Evolutionary conservation across 495 filamentous ascomycete genomes (phyloP).

Genomic region (Echria macrotheca): DNA sequence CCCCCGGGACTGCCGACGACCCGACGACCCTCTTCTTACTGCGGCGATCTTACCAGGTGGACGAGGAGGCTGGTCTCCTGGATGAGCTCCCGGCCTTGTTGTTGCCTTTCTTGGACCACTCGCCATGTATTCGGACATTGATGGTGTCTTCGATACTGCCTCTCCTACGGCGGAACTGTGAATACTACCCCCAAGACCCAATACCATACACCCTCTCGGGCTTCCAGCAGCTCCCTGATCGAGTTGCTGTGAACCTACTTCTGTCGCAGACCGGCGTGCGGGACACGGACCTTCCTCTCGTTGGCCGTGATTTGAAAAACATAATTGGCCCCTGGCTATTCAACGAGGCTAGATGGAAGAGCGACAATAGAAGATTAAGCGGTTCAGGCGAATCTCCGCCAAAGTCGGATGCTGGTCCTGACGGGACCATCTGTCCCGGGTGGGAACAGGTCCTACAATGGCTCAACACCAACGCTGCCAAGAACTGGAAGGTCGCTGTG

Average conservation of each 20-base stretch:
- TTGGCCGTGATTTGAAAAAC: constrained; percentile 67
- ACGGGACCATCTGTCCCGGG: constrained; percentile 37
- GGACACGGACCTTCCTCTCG: constrained; percentile 36
- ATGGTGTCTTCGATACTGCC: constrained; percentile 74
- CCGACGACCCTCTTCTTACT: constrained; percentile 65
- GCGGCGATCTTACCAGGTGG: constrained; percentile 68
- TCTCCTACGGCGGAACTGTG: constrained; percentile 72
- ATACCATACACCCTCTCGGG: constrained; percentile 49
- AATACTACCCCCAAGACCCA: constrained; percentile 66
- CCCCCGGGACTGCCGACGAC: constrained; percentile 46
- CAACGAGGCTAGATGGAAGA: constrained; percentile 55
- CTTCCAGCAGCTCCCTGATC: constrained; percentile 59
- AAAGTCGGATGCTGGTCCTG: constrained; percentile 9
- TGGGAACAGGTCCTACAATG: constrained; percentile 80
- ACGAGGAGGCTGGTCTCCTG: constrained; percentile 71
- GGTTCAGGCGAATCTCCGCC: constrained; percentile 8
- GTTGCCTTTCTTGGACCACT: constrained; percentile 66
- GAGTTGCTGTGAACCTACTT: constrained; percentile 59
- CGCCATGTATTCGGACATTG: constrained; percentile 63
- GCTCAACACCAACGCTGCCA: constrained; percentile 55
- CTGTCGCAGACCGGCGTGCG: constrained; percentile 54
- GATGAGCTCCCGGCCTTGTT: constrained; percentile 66
- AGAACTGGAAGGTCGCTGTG: constrained; percentile 53
- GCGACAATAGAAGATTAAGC: constrained; percentile 13
- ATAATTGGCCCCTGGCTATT: constrained; percentile 81